phyloP scores from a whole-genome alignment of 2,329 filamentous ascomycete species.

The Aspergillus ibericus region DNA sequence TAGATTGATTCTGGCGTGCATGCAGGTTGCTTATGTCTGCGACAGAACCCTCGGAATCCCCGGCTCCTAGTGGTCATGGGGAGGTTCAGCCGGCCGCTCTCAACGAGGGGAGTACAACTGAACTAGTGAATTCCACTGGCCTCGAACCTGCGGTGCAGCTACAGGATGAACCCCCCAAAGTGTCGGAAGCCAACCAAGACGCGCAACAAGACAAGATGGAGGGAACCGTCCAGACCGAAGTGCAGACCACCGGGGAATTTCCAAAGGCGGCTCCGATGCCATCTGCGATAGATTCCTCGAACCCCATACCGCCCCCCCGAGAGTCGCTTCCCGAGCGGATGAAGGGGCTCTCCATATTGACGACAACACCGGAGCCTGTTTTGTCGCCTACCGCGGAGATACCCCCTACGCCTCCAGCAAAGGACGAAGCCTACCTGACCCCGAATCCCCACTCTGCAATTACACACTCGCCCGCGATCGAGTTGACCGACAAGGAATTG shows the following conservation, averaged over 20 bases:
- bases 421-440: constrained; percentile 54
- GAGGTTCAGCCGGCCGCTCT: constrained; percentile 20
- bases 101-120: constrained; percentile 21
- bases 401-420: constrained; percentile 51
- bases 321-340: constrained; percentile 31
- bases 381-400: constrained; percentile 19
- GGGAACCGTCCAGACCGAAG: constrained; percentile 6
- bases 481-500: constrained; percentile 41
- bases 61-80: constrained; percentile 25
- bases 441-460: constrained; percentile 35
- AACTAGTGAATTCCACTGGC: constrained; percentile 22
- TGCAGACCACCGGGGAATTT: constrained; percentile 3
- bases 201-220: constrained; percentile 17
- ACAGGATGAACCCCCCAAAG: constrained; percentile 21
- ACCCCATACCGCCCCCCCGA: constrained; percentile 17
- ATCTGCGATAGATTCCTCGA: constrained; percentile 11
- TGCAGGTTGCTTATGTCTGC: constrained; percentile 49
- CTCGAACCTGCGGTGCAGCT: constrained; percentile 17
- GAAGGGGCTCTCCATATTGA: constrained; percentile 33
- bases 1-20: constrained; percentile 21
- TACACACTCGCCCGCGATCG: constrained; percentile 43
- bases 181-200: constrained; percentile 10
- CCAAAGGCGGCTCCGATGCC: constrained; percentile 7
- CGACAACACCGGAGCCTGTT: constrained; percentile 19
- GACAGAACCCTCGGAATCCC: constrained; percentile 27